Evolutionary conservation across 495 filamentous ascomycete genomes (phyloP).

Genomic region (Ramalina peruviana): DNA sequence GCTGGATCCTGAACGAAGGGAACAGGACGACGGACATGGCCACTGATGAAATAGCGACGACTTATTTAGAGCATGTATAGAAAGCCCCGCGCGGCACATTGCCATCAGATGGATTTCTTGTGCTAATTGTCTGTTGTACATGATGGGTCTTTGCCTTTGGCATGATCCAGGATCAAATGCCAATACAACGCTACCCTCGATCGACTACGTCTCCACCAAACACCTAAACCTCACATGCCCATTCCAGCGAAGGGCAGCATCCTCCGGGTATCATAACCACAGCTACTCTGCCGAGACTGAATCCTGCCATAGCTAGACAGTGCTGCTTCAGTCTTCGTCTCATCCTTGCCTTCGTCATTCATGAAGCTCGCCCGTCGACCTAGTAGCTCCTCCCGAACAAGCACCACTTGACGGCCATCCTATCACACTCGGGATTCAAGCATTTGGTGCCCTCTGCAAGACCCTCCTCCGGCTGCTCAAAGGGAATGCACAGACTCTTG

Average conservation of each 20-base stretch:
- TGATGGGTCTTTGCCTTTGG: too few relatives aligned
- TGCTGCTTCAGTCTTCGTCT: neutral
- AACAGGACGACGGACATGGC: constrained; percentile 63
- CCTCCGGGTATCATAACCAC: too few relatives aligned
- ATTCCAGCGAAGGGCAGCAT: too few relatives aligned
- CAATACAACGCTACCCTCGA: too few relatives aligned
- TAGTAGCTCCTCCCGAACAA: constrained; percentile 57
- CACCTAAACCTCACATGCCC: too few relatives aligned
- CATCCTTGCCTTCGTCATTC: neutral
- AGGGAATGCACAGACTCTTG: constrained; percentile 94
- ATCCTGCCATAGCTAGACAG: too few relatives aligned
- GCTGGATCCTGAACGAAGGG: constrained; percentile 78
- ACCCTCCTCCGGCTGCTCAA: constrained; percentile 80
- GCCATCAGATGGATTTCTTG: too few relatives aligned
- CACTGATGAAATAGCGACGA: constrained; percentile 27
- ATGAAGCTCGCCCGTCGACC: neutral
- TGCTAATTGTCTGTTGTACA: too few relatives aligned
- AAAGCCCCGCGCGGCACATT: too few relatives aligned
- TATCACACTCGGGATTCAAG: constrained; percentile 67
- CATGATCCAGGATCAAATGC: too few relatives aligned
- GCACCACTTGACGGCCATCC: constrained; percentile 62
- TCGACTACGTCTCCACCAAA: too few relatives aligned
- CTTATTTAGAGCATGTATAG: neutral
- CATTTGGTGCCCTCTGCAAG: constrained; percentile 75
- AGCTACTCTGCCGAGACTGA: too few relatives aligned